These are phyloP conservation scores for Plenodomus tracheiphilus DNA, from an alignment of 2,329 filamentous ascomycete species.

Conservation along the genomic window DNA sequence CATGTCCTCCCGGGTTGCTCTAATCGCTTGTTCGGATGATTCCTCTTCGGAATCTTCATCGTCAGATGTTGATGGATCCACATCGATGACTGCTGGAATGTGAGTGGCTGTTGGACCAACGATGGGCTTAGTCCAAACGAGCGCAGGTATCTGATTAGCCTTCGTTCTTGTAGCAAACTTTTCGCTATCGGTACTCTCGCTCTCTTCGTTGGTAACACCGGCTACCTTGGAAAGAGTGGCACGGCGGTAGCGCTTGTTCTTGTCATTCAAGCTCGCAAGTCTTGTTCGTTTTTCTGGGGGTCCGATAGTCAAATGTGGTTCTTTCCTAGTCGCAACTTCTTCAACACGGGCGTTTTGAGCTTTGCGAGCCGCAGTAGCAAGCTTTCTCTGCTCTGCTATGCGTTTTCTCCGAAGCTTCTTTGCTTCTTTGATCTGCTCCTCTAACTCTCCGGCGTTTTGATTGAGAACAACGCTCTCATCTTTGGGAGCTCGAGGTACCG, in stretches of 20 bases:
- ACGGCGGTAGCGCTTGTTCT: slow-evolving; percentile 21
- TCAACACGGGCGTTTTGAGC: slow-evolving; percentile 26
- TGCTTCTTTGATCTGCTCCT: slow-evolving; percentile 24
- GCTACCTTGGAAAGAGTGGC: slow-evolving; percentile 10
- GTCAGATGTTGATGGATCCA: neutral
- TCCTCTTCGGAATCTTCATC: slow-evolving; percentile 9
- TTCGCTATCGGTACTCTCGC: slow-evolving; percentile 6
- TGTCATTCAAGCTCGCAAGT: slow-evolving; percentile 34
- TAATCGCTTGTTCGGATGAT: neutral
- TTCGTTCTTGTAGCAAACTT: slow-evolving; percentile 5
- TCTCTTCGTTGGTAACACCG: slow-evolving; percentile 11
- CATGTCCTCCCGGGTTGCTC: neutral
- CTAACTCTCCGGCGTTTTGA: slow-evolving; percentile 21
- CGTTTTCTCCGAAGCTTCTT: slow-evolving; percentile 16
- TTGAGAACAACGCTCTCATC: slow-evolving; percentile 34
- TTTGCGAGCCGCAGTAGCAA: slow-evolving; percentile 20
- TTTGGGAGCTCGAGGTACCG: slow-evolving; percentile 24
- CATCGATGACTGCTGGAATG: slow-evolving; percentile 2
- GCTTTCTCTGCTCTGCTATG: slow-evolving; percentile 18
- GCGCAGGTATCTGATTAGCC: neutral
- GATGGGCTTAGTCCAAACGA: slow-evolving; percentile 10
- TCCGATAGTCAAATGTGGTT: slow-evolving; percentile 2
- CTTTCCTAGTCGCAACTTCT: slow-evolving; percentile 11
- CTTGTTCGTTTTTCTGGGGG: slow-evolving; percentile 21
- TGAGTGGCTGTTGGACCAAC: slow-evolving; percentile 3